Percentiles rank a stretch among this genome's conserved stretches.
Evolutionary conservation across 495 filamentous ascomycete genomes (phyloP).

Genomic region (Neurospora hispaniola): DNA sequence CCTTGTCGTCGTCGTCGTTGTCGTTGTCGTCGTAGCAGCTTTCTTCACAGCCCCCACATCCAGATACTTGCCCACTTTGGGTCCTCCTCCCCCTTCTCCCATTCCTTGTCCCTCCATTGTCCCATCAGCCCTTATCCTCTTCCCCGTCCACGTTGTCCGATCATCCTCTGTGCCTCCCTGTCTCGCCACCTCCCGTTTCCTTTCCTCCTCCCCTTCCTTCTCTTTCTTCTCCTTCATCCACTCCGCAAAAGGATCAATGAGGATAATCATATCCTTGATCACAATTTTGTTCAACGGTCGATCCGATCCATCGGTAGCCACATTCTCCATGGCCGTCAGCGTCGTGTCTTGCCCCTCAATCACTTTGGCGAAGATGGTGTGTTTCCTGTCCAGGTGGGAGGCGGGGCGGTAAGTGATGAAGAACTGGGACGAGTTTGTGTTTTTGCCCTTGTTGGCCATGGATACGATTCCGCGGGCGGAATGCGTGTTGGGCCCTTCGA

Average conservation of each 20-base stretch:
- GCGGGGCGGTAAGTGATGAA: constrained; percentile 82
- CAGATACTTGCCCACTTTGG: constrained; percentile 72
- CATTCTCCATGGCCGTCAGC: constrained; percentile 60
- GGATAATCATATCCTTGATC: constrained; percentile 76
- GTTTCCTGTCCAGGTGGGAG: constrained; percentile 82
- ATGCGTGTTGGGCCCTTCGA: constrained; percentile 78
- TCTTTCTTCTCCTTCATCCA: constrained; percentile 57
- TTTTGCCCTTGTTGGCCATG: constrained; percentile 98
- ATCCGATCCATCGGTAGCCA: constrained; percentile 54
- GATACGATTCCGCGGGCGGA: constrained; percentile 67
- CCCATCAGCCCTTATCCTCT: constrained; percentile 55
- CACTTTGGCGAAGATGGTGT: constrained; percentile 87
- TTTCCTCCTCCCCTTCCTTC: constrained; percentile 38
- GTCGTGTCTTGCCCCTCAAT: constrained; percentile 60
- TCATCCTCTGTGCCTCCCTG: constrained; percentile 63
- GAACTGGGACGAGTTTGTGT: constrained; percentile 92
- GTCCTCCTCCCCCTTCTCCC: constrained; percentile 15
- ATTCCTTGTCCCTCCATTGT: constrained; percentile 30
- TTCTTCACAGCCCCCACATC: constrained; percentile 39
- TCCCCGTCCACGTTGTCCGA: constrained; percentile 83
- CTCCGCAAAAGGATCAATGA: constrained; percentile 93
- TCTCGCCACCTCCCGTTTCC: constrained; percentile 40
- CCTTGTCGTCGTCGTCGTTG: not conserved
- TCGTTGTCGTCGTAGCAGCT: not conserved
- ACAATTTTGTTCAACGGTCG: constrained; percentile 62